Evolutionary conservation across 352 stramenopile species (phyloP).

Genomic region (Phytophthora vignae): DNA sequence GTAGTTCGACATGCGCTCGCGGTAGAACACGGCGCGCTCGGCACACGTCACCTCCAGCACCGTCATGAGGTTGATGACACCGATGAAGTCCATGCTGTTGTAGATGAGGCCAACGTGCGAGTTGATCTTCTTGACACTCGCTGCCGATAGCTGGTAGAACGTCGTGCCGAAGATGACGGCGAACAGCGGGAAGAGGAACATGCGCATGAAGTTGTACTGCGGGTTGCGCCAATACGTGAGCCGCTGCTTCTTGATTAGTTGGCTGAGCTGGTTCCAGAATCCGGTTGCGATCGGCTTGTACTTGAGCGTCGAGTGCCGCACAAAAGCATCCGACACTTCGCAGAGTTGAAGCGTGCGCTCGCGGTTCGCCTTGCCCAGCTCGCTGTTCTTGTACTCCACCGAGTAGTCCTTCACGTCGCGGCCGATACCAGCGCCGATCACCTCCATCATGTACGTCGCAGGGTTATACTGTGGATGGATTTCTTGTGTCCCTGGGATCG

Average conservation of each 20-base stretch:
- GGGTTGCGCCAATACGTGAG: constrained; percentile 66
- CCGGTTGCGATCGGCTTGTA: constrained; percentile 53
- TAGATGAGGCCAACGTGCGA: constrained; percentile 77
- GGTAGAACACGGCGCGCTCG: too few species aligned
- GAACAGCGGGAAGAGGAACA: constrained; percentile 66
- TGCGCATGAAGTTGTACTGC: constrained; percentile 74
- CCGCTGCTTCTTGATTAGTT: constrained; percentile 42
- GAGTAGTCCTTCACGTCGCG: constrained; percentile 13
- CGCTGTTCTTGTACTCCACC: constrained; percentile 3
- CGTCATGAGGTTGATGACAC: too few species aligned
- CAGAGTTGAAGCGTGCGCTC: constrained; percentile 37
- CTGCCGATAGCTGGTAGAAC: constrained; percentile 58
- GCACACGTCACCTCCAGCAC: too few species aligned
- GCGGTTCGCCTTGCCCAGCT: not conserved
- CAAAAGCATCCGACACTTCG: constrained; percentile 42
- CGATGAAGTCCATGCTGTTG: constrained; percentile 77
- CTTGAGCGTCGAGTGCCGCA: constrained; percentile 58
- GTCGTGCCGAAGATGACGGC: constrained; percentile 72
- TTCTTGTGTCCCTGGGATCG: constrained; percentile 62
- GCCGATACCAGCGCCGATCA: constrained; percentile 6
- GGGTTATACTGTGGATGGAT: constrained; percentile 13
- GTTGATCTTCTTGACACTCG: constrained; percentile 53
- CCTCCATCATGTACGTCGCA: constrained; percentile 8
- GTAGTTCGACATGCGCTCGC: constrained; percentile 80
- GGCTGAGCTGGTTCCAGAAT: constrained; percentile 45